Evolutionary conservation across 2,329 filamentous ascomycete species (phyloP).

Genomic region (Sarocladium oryzae): DNA sequence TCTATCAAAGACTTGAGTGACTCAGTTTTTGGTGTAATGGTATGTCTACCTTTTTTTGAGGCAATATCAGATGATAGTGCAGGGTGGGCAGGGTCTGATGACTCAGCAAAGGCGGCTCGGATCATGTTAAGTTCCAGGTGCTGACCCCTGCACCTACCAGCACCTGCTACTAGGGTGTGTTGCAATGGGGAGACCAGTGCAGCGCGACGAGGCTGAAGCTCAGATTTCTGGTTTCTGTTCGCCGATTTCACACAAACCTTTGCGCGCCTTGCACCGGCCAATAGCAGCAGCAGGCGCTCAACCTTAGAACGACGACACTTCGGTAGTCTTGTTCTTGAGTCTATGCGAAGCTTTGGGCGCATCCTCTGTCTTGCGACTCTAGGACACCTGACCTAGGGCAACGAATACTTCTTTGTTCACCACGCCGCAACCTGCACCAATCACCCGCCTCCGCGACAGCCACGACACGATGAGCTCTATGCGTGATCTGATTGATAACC

Average conservation of each 20-base stretch:
- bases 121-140: conserved; percentile 5
- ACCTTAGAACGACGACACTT: not conserved
- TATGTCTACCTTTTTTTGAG: too few relatives aligned
- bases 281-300: not conserved
- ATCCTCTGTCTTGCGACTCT: not conserved
- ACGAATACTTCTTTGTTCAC: not conserved
- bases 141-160: not conserved
- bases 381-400: not conserved
- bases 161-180: too few relatives aligned
- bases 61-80: too few relatives aligned
- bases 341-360: not conserved
- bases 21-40: not conserved
- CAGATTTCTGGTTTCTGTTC: conserved; percentile 7
- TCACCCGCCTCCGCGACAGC: not conserved
- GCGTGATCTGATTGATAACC: conserved; percentile 73
- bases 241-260: conserved; percentile 1
- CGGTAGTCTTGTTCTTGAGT: not conserved
- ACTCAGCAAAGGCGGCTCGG: not conserved
- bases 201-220: conserved; percentile 9
- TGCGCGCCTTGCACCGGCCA: not conserved
- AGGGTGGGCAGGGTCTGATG: not conserved
- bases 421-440: not conserved
- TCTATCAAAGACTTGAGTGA: too few relatives aligned
- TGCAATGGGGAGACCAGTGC: not conserved
- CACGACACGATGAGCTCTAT: conserved; percentile 55